A percentile compares a stretch with the other conserved stretches of the same genome.
Conservation (phyloP, 78 protist species). For the Reticulomyxa filosa region DNA sequence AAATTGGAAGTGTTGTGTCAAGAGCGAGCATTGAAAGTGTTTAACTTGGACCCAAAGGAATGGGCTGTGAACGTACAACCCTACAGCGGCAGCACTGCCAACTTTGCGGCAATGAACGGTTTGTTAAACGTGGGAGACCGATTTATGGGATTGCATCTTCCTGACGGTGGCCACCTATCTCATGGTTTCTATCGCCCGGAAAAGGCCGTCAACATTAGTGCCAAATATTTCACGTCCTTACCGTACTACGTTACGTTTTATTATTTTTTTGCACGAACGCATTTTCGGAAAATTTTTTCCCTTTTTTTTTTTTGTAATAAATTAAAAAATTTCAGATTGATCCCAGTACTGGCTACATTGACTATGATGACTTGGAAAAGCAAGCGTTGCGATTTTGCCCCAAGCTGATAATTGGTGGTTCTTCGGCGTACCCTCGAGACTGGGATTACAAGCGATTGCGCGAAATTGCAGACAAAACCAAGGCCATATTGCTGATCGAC, state of each 20-base stretch:
- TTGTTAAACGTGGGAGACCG: conserved; percentile 55
- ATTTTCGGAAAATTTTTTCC: neutral
- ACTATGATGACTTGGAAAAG: conserved; percentile 34
- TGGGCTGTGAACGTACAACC: conserved; percentile 84
- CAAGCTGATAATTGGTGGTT: conserved; percentile 55
- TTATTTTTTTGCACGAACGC: neutral
- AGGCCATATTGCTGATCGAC: conserved; percentile 47
- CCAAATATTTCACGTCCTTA: conserved; percentile 52
- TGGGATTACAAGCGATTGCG: conserved; percentile 38
- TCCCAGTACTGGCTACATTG: conserved; percentile 38
- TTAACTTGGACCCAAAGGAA: conserved; percentile 25
- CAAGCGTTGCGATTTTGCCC: conserved; percentile 34
- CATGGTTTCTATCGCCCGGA: conserved; percentile 37
- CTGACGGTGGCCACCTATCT: conserved; percentile 39
- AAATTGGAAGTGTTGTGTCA: conserved; percentile 30
- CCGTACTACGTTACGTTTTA: conserved; percentile 37
- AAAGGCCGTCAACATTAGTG: conserved; percentile 33
- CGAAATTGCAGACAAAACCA: conserved; percentile 2
- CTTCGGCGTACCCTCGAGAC: conserved; percentile 56
- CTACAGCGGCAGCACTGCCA: conserved; percentile 43
- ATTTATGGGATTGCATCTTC: conserved; percentile 44
- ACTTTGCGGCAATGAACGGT: conserved; percentile 49
- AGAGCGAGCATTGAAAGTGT: conserved; percentile 44
- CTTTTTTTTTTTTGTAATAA: too few species aligned
- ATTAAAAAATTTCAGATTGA: too few species aligned